Evolutionary conservation across 345 rosid genomes (phyloP).

Genomic region (Syzygium oleosum): DNA sequence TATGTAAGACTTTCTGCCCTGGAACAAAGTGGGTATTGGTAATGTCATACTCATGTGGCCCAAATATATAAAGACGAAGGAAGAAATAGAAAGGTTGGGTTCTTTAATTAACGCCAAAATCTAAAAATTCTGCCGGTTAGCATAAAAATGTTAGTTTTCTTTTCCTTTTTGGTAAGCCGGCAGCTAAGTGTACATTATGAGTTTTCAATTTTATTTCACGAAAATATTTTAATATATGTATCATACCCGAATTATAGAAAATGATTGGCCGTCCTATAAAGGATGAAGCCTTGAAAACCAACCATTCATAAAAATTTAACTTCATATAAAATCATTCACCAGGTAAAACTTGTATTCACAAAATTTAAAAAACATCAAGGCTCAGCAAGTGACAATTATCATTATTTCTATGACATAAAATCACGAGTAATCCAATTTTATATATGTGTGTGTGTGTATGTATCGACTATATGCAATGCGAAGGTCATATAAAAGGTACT

Average conservation of each 20-base stretch:
- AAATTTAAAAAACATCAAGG: not conserved
- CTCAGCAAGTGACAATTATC: not conserved
- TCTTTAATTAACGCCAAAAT: too few species aligned
- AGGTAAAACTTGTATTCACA: not conserved
- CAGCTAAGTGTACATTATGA: too few species aligned
- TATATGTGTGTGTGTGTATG: not conserved
- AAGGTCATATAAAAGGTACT: not conserved
- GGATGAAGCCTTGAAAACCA: not conserved
- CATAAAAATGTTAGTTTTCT: not conserved
- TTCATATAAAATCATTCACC: not conserved
- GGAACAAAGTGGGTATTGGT: not conserved
- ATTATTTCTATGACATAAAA: not conserved
- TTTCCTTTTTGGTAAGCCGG: not conserved
- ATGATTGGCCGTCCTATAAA: not conserved
- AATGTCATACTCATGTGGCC: too few species aligned
- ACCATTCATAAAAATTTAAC: not conserved
- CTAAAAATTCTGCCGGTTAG: too few species aligned
- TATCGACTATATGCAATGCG: not conserved
- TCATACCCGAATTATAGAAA: not conserved
- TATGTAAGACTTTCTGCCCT: not conserved
- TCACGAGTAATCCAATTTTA: not conserved
- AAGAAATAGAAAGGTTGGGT: not conserved
- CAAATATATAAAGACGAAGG: not conserved
- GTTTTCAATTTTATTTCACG: too few species aligned
- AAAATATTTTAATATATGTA: not conserved